These are phyloP conservation scores for Echium plantagineum DNA, from an alignment of 257 asterid species.

Conservation along the genomic window DNA sequence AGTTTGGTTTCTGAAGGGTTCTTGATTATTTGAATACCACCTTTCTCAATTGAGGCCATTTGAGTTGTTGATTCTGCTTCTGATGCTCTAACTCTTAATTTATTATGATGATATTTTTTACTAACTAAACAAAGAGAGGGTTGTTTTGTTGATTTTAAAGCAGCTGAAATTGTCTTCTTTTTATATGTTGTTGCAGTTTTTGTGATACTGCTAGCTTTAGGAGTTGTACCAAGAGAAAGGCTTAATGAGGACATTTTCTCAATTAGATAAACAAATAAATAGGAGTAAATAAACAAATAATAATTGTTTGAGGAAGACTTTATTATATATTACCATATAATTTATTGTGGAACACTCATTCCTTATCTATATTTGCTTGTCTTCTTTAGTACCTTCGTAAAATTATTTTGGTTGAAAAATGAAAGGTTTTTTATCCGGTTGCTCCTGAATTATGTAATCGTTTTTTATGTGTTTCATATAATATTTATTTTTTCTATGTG, in stretches of 20 bases:
- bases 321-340: background rate
- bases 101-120: background rate
- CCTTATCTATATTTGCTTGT: background rate
- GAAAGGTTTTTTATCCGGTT: too few relatives aligned
- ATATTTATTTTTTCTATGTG: too few relatives aligned
- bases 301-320: background rate
- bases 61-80: constrained; percentile 12
- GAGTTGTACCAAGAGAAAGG: background rate
- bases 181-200: background rate
- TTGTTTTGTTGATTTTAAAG: background rate
- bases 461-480: too few relatives aligned
- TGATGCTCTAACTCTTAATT: background rate
- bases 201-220: background rate
- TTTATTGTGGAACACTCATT: background rate
- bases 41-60: constrained; percentile 30
- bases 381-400: too few relatives aligned
- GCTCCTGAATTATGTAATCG: too few relatives aligned
- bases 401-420: too few relatives aligned
- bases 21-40: constrained; percentile 48
- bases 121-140: background rate
- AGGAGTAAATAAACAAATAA: background rate
- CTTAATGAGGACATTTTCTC: background rate
- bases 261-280: background rate
- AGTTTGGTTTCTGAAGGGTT: constrained; percentile 65
- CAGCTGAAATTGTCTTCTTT: background rate